Evolutionary conservation across 2,329 filamentous ascomycete species (phyloP).

Genomic region (Neopestalotiopsis rosae): DNA sequence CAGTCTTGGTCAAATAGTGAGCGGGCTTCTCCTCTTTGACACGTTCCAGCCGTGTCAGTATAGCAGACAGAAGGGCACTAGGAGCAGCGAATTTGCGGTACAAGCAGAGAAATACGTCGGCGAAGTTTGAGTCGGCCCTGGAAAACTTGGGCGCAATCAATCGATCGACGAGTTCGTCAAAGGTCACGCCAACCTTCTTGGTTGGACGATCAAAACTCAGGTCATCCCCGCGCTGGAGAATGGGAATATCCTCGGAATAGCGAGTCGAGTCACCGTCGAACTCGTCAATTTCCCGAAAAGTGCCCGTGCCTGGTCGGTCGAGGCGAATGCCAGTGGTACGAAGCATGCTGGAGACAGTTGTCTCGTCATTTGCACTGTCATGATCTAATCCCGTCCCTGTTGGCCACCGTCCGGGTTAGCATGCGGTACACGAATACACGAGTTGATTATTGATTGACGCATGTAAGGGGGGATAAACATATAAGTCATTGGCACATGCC

Average conservation of each 20-base stretch:
- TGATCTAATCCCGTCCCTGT: conserved; percentile 31
- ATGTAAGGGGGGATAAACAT: neutral
- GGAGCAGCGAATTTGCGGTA: conserved; percentile 94
- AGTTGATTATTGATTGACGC: neutral
- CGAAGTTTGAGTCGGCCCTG: conserved; percentile 87
- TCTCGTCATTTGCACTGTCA: conserved; percentile 51
- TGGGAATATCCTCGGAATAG: conserved; percentile 71
- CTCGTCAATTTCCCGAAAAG: conserved; percentile 73
- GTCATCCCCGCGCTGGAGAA: conserved; percentile 71
- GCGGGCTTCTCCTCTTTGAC: conserved; percentile 70
- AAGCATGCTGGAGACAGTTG: conserved; percentile 53
- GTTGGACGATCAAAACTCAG: conserved; percentile 58
- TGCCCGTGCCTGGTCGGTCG: conserved; percentile 51
- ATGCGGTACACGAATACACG: conserved; percentile 44
- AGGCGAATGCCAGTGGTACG: conserved; percentile 58
- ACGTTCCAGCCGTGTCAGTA: conserved; percentile 77
- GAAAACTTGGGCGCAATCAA: conserved; percentile 82
- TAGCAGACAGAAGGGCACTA: conserved; percentile 75
- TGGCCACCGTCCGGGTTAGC: conserved; percentile 44
- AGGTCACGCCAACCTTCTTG: conserved; percentile 58
- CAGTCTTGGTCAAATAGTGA: conserved; percentile 76
- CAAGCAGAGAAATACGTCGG: conserved; percentile 85
- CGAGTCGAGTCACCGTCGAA: conserved; percentile 70
- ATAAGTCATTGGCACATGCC: conserved; percentile 47
- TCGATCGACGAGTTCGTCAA: conserved; percentile 84